Conservation (phyloP, 2,329 filamentous ascomycete species). For the Alternaria panax region DNA sequence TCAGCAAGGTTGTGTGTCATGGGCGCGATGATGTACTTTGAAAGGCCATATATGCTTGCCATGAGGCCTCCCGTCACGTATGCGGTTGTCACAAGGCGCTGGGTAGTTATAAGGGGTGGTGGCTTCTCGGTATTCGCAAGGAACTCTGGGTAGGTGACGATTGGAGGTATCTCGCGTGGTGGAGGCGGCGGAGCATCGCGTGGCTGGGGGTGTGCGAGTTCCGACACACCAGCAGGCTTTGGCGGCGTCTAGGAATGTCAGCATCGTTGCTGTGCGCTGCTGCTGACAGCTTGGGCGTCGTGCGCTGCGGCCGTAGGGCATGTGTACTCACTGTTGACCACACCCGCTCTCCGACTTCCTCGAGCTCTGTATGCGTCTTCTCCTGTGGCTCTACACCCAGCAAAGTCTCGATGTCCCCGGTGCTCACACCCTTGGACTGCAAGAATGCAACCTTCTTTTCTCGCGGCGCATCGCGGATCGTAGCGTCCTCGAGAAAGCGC, state of each 20-base stretch:
- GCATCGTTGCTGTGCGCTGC: not conserved
- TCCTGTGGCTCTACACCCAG: slow-evolving; percentile 52
- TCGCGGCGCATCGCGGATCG: slow-evolving; percentile 71
- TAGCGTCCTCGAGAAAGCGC: slow-evolving; percentile 77
- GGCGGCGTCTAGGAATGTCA: slow-evolving; percentile 29
- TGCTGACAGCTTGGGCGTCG: not conserved
- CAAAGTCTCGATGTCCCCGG: slow-evolving; percentile 72
- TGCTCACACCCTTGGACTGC: slow-evolving; percentile 74
- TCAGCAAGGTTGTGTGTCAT: slow-evolving; percentile 63
- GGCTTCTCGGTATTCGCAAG: slow-evolving; percentile 65
- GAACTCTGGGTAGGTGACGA: slow-evolving; percentile 73
- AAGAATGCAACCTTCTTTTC: slow-evolving; percentile 81
- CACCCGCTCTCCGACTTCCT: slow-evolving; percentile 33
- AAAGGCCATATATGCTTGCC: slow-evolving; percentile 71
- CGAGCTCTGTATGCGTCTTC: slow-evolving; percentile 21
- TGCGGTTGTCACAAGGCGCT: slow-evolving; percentile 63
- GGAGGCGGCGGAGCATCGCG: slow-evolving; percentile 50
- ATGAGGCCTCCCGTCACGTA: slow-evolving; percentile 65
- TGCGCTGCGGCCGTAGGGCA: not conserved
- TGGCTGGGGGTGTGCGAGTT: slow-evolving; percentile 28
- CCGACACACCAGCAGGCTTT: slow-evolving; percentile 18
- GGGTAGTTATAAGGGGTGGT: slow-evolving; percentile 65
- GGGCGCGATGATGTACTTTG: slow-evolving; percentile 71
- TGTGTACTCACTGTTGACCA: slow-evolving; percentile 38
- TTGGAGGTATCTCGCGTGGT: slow-evolving; percentile 61